Base-by-base conservation (phyloP, 2,329 filamentous ascomycete genomes). In the Epichloe coenophiala region DNA sequence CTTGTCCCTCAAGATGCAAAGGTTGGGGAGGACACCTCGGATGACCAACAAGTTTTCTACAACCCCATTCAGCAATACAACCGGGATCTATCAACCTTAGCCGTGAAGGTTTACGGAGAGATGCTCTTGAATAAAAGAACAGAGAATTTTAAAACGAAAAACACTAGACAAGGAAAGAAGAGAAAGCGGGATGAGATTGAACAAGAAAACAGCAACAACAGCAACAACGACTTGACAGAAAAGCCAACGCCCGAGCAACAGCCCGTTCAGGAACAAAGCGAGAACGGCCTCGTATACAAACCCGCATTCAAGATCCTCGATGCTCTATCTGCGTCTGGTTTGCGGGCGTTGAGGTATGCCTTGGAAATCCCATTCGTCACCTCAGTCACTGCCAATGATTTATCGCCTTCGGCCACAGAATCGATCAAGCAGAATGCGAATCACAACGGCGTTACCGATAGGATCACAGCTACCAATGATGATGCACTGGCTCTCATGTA, bases 31-130 rank as follows among this genome's bases (percentile, higher is more conserved):
- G 77, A 80, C 60, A 71, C 76, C 53, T 77, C 82, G 48, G 75
- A 80, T 58, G 74, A 81, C 39, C 78, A 83, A 58, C 85, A 91
- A 60, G 94, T 98, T 51, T 98, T 98, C 63, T 98, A 98, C 76
- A 98, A 98, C 60, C 91, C 93, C 0, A 96, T 98, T 50, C 93
- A 98, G 65, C 93, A 98, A 64, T 98, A 97, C 74, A 98, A 98
- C 68, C 85, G 94, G 45, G 93, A 98, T 64, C 69, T 98, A 57
- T 96, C 88, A 54, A 88, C 96, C 27, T 76, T 98, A 13, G 88
- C 88, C 1, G 95, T 98, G 65, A 88, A 87, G 61, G 86, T 86
- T 0, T 95, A 91, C 64, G 88, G 87, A 1, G 82, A 93, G 58
- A 81, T 88, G 35, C 63, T 58, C 37, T 57, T 81, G 17, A 69